Percentiles rank a stretch among this genome's conserved stretches.
phyloP scores from a whole-genome alignment of 306 rosid species.

The Acacia confusa region DNA sequence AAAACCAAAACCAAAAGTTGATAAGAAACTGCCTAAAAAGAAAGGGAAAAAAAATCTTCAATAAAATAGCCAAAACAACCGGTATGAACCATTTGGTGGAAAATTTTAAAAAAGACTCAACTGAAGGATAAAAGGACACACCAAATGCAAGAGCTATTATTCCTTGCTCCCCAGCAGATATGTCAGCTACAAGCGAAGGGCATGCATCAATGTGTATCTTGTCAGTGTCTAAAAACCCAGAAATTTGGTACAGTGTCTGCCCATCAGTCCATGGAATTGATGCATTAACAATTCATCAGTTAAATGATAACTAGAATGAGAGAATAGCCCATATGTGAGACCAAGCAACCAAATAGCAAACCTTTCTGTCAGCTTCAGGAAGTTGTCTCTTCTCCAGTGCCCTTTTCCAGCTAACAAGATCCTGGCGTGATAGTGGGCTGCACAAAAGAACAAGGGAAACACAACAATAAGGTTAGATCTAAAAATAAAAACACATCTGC shows the following conservation, averaged over 20 bases:
- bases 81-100: neutral
- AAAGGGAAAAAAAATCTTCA: neutral
- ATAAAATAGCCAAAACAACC: neutral
- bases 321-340: constrained; percentile 30
- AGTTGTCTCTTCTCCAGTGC: constrained; percentile 85
- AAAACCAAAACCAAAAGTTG: constrained; percentile 14
- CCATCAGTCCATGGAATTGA: constrained; percentile 34
- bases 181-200: constrained; percentile 95
- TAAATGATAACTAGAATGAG: constrained; percentile 28
- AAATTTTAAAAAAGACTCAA: neutral
- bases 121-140: constrained; percentile 35
- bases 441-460: constrained; percentile 34
- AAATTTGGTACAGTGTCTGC: constrained; percentile 74
- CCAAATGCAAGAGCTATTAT: constrained; percentile 96
- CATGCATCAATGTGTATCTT: constrained; percentile 95
- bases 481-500: constrained; percentile 20
- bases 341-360: constrained; percentile 39
- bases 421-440: constrained; percentile 96
- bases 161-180: constrained; percentile 89
- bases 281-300: constrained; percentile 33
- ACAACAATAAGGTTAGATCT: constrained; percentile 14
- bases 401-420: constrained; percentile 98
- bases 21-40: constrained; percentile 6
- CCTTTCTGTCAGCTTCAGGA: constrained; percentile 95
- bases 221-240: constrained; percentile 90